Base-by-base conservation (phyloP, 2,329 filamentous ascomycete species). In the Trichoderma asperellum region DNA sequence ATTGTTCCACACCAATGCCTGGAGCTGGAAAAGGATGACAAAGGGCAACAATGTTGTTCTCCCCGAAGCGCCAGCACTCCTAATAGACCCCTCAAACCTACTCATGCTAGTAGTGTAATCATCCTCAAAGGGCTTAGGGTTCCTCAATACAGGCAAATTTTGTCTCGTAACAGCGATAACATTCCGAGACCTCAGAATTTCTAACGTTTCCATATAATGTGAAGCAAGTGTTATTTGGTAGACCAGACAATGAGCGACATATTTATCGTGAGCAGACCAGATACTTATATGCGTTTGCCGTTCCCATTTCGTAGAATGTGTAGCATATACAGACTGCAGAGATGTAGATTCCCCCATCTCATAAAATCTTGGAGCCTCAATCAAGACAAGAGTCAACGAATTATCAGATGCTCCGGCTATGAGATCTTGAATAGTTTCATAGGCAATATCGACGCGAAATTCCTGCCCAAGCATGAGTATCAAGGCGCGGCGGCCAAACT, bases 1-100 rank as follows among this genome's bases (percentile, higher is more conserved):
- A 27, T 86, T 87, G 72, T 91, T 91, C 73, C 84, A 82, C 0
- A 89, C 87, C 5, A 94, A 78, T 18, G 84, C 85, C 62, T 91
- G 85, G 5, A 92, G 79, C 72, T 92, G 89, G 73, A 88, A 91
- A 6, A 87, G 81, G 0, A 89, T 74, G 0, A 79, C 76, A 71
- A 89, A 92, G 1, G 5, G 86, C 79, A 68, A 32, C 11, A 87
- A 73, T 1, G 29, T 55, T 27, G 71, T 64, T 2, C 37, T 63
- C 21, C 57, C 69, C 32, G 70, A 43, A 56, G 29, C 76, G 67
- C 57, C 71, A 1, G 68, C 47, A 7, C 77, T 76, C 1, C 73
- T 62, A 18, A 78, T 72, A 8, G 75, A 76, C 7, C 73, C 72
- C 24, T 79, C 78, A 52, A 87, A 78, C 8, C 69, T 59, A 1